Percentiles rank a stretch among this genome's conserved stretches.
Conservation (phyloP, 805 yeast genomes). For the Pichia californica region DNA sequence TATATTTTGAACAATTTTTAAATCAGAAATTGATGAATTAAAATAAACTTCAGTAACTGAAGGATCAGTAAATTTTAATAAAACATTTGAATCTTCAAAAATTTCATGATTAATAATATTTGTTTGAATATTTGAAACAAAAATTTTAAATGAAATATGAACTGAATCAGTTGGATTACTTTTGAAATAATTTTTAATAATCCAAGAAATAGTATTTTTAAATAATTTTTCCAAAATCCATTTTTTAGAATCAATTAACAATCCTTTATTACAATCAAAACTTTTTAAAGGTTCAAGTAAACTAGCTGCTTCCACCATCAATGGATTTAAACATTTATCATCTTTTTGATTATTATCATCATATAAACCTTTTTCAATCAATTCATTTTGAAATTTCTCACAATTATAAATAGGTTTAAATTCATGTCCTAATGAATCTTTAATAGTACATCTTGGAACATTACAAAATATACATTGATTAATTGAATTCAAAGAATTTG, state of each 20-base stretch:
- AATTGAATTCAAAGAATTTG: background rate
- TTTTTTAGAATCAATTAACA: conserved; percentile 1
- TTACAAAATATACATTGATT: conserved; percentile 6
- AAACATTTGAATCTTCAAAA: background rate
- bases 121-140: background rate
- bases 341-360: background rate
- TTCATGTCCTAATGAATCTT: conserved; percentile 1
- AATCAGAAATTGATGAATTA: background rate
- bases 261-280: background rate
- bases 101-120: background rate
- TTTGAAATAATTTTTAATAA: background rate
- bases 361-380: background rate
- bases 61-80: background rate
- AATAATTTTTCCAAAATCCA: background rate
- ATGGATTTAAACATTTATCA: background rate
- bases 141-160: background rate
- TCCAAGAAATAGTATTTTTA: background rate
- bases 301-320: too few species aligned
- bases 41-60: background rate
- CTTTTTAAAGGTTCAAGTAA: background rate
- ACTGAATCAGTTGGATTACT: background rate
- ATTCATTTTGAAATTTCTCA: background rate
- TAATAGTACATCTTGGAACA: background rate
- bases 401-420: background rate
- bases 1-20: background rate